Evolutionary conservation across 805 yeast genomes (phyloP).

Genomic region (Pichia deserticola): DNA sequence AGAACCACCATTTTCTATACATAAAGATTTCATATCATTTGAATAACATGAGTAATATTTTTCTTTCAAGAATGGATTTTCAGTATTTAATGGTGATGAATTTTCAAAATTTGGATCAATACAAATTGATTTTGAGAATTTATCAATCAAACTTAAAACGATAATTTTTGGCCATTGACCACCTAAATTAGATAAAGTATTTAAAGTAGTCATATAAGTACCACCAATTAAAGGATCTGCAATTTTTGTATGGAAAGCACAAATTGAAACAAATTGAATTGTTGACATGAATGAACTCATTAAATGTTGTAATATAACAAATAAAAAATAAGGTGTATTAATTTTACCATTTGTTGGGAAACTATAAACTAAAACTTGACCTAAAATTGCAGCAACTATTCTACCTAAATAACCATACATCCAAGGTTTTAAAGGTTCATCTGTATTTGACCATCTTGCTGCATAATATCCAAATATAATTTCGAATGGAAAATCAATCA

Average conservation of each 20-base stretch:
- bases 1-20: constrained; percentile 48
- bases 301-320: constrained; percentile 76
- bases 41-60: constrained; percentile 25
- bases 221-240: constrained; percentile 97
- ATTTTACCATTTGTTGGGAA: constrained; percentile 58
- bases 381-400: constrained; percentile 63
- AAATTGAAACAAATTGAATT: constrained; percentile 87
- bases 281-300: constrained; percentile 89
- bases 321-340: constrained; percentile 47
- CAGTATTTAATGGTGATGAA: background rate
- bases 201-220: constrained; percentile 93
- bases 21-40: constrained; percentile 36
- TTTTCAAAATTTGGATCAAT: constrained; percentile 14
- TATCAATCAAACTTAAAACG: constrained; percentile 72
- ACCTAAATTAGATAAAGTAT: constrained; percentile 87
- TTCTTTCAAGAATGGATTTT: constrained; percentile 20
- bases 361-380: constrained; percentile 60
- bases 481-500: constrained; percentile 94
- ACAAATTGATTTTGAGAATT: constrained; percentile 64
- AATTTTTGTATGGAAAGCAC: constrained; percentile 90
- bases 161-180: constrained; percentile 97
- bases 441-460: constrained; percentile 87
- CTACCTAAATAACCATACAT: constrained; percentile 79
- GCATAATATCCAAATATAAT: constrained; percentile 92
- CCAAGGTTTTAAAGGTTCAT: constrained; percentile 82